Percentiles rank a stretch among this genome's conserved stretches.
Conservation (phyloP, 2,329 filamentous ascomycete genomes). For the Alternaria ventricosa region DNA sequence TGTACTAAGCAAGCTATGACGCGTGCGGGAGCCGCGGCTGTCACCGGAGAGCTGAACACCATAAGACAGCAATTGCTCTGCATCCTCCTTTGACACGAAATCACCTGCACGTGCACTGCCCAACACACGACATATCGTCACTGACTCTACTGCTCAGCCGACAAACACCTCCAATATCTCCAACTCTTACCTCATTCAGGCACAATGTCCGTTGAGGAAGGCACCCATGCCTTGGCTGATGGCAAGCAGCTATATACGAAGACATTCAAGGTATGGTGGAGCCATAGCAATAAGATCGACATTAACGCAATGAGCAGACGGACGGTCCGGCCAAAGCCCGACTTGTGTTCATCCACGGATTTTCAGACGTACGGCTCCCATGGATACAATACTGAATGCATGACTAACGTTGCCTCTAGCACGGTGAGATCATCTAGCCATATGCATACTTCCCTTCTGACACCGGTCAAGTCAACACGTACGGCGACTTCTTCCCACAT, state of each 20-base stretch:
- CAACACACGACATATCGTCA: background rate
- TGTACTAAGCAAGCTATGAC: slow-evolving; percentile 12
- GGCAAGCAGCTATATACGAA: slow-evolving; percentile 65
- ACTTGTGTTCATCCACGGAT: slow-evolving; percentile 85
- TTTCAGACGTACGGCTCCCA: slow-evolving; percentile 64
- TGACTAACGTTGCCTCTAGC: slow-evolving; percentile 12
- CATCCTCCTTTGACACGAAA: background rate
- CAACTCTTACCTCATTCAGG: background rate
- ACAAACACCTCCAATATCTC: background rate
- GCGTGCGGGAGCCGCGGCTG: slow-evolving; percentile 18
- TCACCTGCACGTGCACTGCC: background rate
- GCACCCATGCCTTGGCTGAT: slow-evolving; percentile 59
- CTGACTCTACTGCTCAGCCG: background rate
- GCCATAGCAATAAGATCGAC: slow-evolving; percentile 3
- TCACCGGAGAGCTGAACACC: slow-evolving; percentile 1
- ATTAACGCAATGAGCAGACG: slow-evolving; percentile 53
- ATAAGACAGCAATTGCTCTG: background rate
- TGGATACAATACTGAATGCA: background rate
- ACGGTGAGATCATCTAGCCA: slow-evolving; percentile 10
- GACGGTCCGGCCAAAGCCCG: slow-evolving; percentile 68
- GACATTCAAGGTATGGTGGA: slow-evolving; percentile 61
- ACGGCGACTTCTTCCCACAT: slow-evolving; percentile 74
- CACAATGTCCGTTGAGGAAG: slow-evolving; percentile 56
- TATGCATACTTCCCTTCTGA: slow-evolving; percentile 15
- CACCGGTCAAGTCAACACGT: slow-evolving; percentile 65